These are phyloP conservation scores for Camellia japonica DNA, from an alignment of 148 eudicot genomes.

Conservation along the genomic window DNA sequence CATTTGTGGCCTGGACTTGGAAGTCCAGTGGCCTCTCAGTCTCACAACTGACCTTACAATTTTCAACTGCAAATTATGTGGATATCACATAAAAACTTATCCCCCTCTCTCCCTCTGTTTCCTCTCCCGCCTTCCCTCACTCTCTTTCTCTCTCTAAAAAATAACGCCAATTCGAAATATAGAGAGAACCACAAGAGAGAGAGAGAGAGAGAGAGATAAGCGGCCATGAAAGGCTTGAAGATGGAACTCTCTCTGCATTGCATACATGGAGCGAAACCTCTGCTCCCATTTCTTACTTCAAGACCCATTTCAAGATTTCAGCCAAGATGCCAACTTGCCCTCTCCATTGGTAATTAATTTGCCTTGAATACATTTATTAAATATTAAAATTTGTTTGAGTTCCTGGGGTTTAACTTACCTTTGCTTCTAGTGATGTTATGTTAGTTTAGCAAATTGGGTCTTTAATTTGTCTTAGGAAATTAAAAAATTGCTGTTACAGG, in stretches of 20 bases:
- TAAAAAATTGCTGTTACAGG: not conserved
- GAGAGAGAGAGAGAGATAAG: not conserved
- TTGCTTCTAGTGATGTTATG: not conserved
- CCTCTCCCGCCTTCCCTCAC: not conserved
- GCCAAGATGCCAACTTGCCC: slow-evolving; percentile 8
- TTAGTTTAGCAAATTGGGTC: not conserved
- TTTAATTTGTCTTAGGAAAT: not conserved
- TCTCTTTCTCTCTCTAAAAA: not conserved
- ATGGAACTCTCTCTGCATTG: not conserved
- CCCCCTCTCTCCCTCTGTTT: not conserved
- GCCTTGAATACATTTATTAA: not conserved
- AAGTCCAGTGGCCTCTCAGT: not conserved
- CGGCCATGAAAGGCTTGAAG: slow-evolving; percentile 13
- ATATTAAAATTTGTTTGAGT: not conserved
- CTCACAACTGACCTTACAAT: not conserved
- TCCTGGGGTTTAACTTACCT: not conserved
- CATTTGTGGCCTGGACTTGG: not conserved
- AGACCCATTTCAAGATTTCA: slow-evolving; percentile 7
- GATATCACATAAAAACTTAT: slow-evolving; percentile 12
- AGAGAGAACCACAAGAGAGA: not conserved
- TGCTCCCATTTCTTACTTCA: slow-evolving; percentile 7
- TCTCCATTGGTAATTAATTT: slow-evolving; percentile 12
- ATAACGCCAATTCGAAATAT: not conserved
- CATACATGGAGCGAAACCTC: slow-evolving; percentile 6
- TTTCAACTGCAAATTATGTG: not conserved